Evolutionary conservation across 805 yeast genomes (phyloP).

Genomic region (Monosporozyma yasuniensis): DNA sequence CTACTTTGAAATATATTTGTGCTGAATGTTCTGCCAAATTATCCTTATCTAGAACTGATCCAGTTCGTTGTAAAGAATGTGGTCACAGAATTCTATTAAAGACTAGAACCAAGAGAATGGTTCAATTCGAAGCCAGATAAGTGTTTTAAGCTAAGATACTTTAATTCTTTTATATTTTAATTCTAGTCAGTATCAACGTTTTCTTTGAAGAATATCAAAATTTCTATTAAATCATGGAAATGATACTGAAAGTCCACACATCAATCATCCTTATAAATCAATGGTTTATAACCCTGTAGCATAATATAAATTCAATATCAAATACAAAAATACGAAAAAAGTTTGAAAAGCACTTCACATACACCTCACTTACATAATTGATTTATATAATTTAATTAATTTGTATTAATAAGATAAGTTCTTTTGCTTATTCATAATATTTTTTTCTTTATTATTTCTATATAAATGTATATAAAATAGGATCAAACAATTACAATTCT

Average conservation of each 20-base stretch:
- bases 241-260: neutral
- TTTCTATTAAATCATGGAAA: neutral
- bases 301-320: conserved; percentile 5
- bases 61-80: conserved; percentile 96
- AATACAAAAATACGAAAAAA: neutral
- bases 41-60: conserved; percentile 83
- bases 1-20: conserved; percentile 88
- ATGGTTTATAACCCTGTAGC: conserved; percentile 9
- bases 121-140: conserved; percentile 73
- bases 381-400: neutral
- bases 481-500: conserved; percentile 7
- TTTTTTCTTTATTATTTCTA: neutral
- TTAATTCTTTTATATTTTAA: neutral
- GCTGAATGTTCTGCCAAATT: conserved; percentile 92
- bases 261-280: neutral
- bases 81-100: conserved; percentile 96
- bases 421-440: neutral
- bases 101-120: conserved; percentile 97
- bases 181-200: neutral
- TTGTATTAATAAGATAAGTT: neutral
- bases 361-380: too few species aligned
- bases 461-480: neutral
- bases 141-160: too few species aligned
- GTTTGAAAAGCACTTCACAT: neutral
- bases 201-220: neutral